These are phyloP conservation scores for Pleurotus citrinopileatus DNA, from an alignment of 768 basidiomycete species.

Conservation along the genomic window DNA sequence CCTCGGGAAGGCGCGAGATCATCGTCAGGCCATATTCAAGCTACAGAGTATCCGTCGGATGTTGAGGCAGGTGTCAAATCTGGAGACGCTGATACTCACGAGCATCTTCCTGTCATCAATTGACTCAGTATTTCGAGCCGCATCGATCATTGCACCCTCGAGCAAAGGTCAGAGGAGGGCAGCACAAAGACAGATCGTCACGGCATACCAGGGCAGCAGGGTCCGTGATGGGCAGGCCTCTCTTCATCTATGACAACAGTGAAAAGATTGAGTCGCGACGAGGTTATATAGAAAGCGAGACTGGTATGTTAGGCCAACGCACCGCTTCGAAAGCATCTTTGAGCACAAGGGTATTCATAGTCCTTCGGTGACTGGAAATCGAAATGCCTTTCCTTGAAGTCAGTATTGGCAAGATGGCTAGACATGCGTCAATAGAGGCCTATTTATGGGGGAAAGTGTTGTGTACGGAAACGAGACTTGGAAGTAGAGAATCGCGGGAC, in stretches of 20 bases:
- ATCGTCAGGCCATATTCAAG: slow-evolving; percentile 69
- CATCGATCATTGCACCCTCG: slow-evolving; percentile 62
- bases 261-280: background rate
- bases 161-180: background rate
- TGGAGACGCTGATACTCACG: no score
- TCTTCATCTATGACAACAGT: background rate
- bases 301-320: no score
- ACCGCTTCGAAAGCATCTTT: background rate
- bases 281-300: no score
- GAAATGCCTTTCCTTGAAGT: no score
- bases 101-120: slow-evolving; percentile 79
- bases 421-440: background rate
- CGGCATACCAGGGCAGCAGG: background rate
- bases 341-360: slow-evolving; percentile 3
- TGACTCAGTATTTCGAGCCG: slow-evolving; percentile 52
- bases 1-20: slow-evolving; percentile 56
- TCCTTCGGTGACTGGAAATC: background rate
- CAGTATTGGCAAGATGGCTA: background rate
- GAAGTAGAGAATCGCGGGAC: no score
- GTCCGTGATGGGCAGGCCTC: slow-evolving; percentile 2
- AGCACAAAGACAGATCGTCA: background rate
- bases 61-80: no score
- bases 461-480: no score
- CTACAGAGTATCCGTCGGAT: no score
- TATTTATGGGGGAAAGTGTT: no score